Conservation (phyloP, 257 asterid genomes). For the Agastache rugosa region DNA sequence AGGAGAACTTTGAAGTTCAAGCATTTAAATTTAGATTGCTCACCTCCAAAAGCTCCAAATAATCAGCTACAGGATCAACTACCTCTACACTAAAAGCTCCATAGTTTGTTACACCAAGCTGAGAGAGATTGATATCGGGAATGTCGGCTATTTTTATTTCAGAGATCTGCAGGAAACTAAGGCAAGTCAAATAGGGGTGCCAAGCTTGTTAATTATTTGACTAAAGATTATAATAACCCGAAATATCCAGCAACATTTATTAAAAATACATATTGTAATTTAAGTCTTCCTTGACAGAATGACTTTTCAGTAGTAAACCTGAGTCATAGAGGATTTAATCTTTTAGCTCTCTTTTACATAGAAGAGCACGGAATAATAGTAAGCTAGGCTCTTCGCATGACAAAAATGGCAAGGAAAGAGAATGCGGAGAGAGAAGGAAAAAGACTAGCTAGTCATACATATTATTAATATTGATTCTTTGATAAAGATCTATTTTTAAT, state of each 20-base stretch:
- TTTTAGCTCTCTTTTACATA: background rate
- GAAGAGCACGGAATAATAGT: background rate
- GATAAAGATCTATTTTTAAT: background rate
- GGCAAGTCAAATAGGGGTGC: slow-evolving; percentile 40
- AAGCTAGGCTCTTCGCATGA: background rate
- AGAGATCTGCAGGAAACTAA: slow-evolving; percentile 67
- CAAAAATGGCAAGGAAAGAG: background rate
- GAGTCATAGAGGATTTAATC: background rate
- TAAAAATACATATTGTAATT: background rate
- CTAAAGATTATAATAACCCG: slow-evolving; percentile 18
- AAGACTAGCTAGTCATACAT: background rate
- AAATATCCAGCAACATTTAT: slow-evolving; percentile 3
- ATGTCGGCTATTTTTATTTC: slow-evolving; percentile 83
- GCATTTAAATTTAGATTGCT: slow-evolving; percentile 33
- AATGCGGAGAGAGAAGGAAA: background rate
- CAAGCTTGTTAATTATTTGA: slow-evolving; percentile 28
- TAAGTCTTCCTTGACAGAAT: background rate
- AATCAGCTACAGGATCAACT: slow-evolving; percentile 91
- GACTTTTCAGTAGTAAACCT: slow-evolving; percentile 8
- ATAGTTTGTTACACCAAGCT: slow-evolving; percentile 59
- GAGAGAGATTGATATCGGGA: slow-evolving; percentile 82
- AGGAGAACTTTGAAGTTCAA: slow-evolving; percentile 13
- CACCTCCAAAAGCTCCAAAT: slow-evolving; percentile 97
- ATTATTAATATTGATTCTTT: background rate
- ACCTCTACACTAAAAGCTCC: slow-evolving; percentile 86